phyloP scores from a whole-genome alignment of 768 basidiomycete genomes.

The Mycena chlorophos region DNA sequence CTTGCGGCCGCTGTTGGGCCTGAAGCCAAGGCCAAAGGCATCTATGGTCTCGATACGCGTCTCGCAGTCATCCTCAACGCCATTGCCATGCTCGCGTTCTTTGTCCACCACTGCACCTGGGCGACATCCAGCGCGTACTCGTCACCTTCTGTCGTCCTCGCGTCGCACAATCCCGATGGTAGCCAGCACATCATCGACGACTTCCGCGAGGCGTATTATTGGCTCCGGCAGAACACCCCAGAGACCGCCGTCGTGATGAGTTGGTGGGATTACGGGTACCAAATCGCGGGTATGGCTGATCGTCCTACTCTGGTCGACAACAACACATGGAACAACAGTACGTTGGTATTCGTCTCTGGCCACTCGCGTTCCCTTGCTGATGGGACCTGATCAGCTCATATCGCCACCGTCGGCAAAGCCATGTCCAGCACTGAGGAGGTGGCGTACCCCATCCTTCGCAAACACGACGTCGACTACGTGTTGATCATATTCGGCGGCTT shows the following conservation, averaged over 20 bases:
- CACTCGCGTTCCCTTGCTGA: conserved; percentile 23
- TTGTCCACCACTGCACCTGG: conserved; percentile 96
- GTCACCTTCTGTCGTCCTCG: conserved; percentile 94
- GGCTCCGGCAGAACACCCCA: conserved; percentile 94
- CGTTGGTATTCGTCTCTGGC: conserved; percentile 35
- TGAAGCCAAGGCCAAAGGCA: conserved; percentile 50
- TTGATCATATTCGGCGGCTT: conserved; percentile 97
- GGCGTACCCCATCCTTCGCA: conserved; percentile 94
- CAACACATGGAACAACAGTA: conserved; percentile 99
- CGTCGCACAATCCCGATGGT: conserved; percentile 78
- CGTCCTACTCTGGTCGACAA: conserved; percentile 95
- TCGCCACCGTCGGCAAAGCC: conserved; percentile 98
- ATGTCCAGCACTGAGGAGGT: conserved; percentile 94
- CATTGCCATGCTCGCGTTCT: conserved; percentile 77
- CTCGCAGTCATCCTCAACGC: conserved; percentile 73
- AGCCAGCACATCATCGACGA: conserved; percentile 96
- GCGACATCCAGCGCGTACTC: conserved; percentile 95
- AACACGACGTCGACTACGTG: conserved; percentile 97
- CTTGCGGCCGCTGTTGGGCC: conserved; percentile 41
- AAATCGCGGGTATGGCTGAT: conserved; percentile 99
- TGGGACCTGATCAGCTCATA: conserved; percentile 64
- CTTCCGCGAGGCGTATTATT: conserved; percentile 99
- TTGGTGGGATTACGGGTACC: conserved; percentile 99
- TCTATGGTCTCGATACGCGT: conserved; percentile 86
- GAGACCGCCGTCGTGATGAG: conserved; percentile 94